A percentile compares a stretch with the other conserved stretches of the same genome.
Evolutionary conservation across 805 yeast genomes (phyloP).

Genomic region (Candida caryicola): DNA sequence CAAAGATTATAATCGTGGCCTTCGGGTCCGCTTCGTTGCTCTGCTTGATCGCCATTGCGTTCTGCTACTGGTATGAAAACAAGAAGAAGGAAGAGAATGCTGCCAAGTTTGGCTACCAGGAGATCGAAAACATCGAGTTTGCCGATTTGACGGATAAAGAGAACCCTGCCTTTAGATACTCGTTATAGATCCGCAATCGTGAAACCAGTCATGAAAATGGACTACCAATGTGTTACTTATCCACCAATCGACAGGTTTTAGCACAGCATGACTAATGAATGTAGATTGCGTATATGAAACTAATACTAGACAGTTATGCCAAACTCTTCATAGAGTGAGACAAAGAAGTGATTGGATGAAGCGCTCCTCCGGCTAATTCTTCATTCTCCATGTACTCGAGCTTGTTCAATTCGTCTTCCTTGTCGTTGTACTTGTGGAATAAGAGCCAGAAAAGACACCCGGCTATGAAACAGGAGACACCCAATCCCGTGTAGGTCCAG

Average conservation of each 20-base stretch:
- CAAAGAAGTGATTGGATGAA: slow-evolving; percentile 8
- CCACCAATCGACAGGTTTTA: no score
- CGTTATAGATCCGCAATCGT: background rate
- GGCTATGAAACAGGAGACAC: slow-evolving; percentile 54
- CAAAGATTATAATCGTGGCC: slow-evolving; percentile 39
- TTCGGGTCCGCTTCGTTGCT: slow-evolving; percentile 26
- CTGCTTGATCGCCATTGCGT: slow-evolving; percentile 23
- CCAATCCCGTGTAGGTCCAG: slow-evolving; percentile 66
- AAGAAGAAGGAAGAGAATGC: slow-evolving; percentile 31
- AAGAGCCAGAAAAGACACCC: slow-evolving; percentile 61
- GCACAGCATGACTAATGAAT: no score
- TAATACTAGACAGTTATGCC: no score
- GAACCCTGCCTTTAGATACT: slow-evolving; percentile 53
- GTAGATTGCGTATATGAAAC: no score
- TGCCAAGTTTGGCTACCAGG: slow-evolving; percentile 20
- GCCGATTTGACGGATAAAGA: slow-evolving; percentile 54
- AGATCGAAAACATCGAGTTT: slow-evolving; percentile 42
- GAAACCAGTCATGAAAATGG: no score
- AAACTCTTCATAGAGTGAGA: slow-evolving; percentile 11
- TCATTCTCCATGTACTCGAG: slow-evolving; percentile 34
- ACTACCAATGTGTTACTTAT: no score
- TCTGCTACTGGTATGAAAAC: slow-evolving; percentile 34
- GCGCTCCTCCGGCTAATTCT: slow-evolving; percentile 7
- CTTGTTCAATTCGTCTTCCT: slow-evolving; percentile 55
- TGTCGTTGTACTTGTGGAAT: slow-evolving; percentile 52